Conservation (phyloP, 2,329 filamentous ascomycete species). For the Talaromyces sp. region DNA sequence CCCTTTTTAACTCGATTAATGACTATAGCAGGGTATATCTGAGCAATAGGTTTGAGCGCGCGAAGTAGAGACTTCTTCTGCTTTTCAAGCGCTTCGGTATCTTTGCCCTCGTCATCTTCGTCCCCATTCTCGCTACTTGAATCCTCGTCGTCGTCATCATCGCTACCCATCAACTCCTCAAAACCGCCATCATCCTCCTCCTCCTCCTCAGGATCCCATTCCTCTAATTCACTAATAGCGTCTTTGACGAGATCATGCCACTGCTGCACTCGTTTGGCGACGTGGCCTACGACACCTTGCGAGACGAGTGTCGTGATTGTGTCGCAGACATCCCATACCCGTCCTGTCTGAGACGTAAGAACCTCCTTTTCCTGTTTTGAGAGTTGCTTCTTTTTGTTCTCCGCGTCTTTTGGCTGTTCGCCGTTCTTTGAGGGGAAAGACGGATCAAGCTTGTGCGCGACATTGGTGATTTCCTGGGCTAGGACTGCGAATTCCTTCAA, state of each 20-base stretch:
- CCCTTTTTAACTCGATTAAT: slow-evolving; percentile 42
- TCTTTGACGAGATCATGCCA: slow-evolving; percentile 75
- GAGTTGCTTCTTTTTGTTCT: slow-evolving; percentile 30
- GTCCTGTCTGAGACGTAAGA: slow-evolving; percentile 68
- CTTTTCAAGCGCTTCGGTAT: slow-evolving; percentile 37
- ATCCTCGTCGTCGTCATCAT: slow-evolving; percentile 23
- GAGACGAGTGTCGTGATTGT: slow-evolving; percentile 62
- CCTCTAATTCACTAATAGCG: slow-evolving; percentile 79
- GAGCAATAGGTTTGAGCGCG: slow-evolving; percentile 43
- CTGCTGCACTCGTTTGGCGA: slow-evolving; percentile 70
- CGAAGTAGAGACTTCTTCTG: slow-evolving; percentile 45
- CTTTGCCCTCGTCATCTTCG: slow-evolving; percentile 25
- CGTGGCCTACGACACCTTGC: slow-evolving; percentile 67
- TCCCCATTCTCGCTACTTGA: slow-evolving; percentile 16
- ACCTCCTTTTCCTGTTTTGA: slow-evolving; percentile 43
- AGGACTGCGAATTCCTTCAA: slow-evolving; percentile 64
- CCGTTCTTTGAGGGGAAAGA: background rate
- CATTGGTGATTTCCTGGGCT: slow-evolving; percentile 56
- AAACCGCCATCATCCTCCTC: slow-evolving; percentile 58
- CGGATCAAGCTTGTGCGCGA: slow-evolving; percentile 44
- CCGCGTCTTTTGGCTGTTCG: slow-evolving; percentile 16
- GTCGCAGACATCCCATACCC: slow-evolving; percentile 84
- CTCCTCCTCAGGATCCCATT: slow-evolving; percentile 75
- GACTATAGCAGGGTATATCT: slow-evolving; percentile 46
- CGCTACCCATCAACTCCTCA: slow-evolving; percentile 37